Evolutionary conservation across 768 basidiomycete genomes (phyloP), one percentile per base, ranked within the genome.

Genomic region (Russula sp.): DNA sequence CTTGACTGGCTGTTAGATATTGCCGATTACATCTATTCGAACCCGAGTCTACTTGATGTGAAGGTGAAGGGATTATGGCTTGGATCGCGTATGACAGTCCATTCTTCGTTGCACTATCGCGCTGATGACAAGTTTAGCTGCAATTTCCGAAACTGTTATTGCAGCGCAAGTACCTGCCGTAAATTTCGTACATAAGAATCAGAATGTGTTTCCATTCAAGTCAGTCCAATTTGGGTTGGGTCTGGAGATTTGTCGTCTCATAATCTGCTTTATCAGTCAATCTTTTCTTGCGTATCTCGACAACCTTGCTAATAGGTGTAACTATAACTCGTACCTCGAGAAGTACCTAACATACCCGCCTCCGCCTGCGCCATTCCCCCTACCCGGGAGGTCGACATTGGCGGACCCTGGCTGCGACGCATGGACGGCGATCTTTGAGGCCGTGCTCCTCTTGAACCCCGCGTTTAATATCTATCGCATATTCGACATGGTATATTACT

Each of bases 381-480:
- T 61, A 20, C 64, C 60, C 9, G 65, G 63, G 7, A 41, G 34
- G 22, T 64, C 65, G 7, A 3, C 9, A n/a, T 52, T 46, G 20
- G 42, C 38, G 1, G 60, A 56, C 18, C 49, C 56, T 9, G 66
- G 64, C 11, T 67, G 64, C 29, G 66, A 61, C 14, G 53, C 65
- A 25, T 54, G 3, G 9, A n/a, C 1, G 5, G 42, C 38, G 38
- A 65, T 67, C 20, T 0, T 49, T 4, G 10, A 1, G 6, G 64
- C 66, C 1, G 66, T 58, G 5, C 35, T 61, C 13, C 25, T 39
- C 39, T 46, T 65, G 39, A 67, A 67, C 20, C 66, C 66, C 14
- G 66, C 66, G 10, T 67, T 67, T 56, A 43, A 65, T 42, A 1
- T 62, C 16, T 61, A 56, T 46, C 66, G 64, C 34, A 59, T 67